Percentiles rank a stretch among this genome's conserved stretches.
phyloP scores from a whole-genome alignment of 345 rosid species.

The Lenwebbia sp. region DNA sequence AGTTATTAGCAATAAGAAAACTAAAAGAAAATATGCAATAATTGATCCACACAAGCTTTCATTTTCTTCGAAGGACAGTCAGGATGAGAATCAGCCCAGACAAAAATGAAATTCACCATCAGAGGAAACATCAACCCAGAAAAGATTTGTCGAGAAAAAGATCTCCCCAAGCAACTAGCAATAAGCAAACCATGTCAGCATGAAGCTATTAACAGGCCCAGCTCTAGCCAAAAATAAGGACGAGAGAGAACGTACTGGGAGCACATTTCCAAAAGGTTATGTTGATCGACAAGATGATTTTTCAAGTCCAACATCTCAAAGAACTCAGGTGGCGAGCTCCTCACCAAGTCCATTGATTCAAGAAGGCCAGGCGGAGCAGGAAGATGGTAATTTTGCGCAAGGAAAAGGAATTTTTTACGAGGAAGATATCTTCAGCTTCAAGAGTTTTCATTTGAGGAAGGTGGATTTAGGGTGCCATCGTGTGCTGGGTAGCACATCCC shows the following conservation, averaged over 20 bases:
- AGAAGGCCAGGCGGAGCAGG: conserved; percentile 1
- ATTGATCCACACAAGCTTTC: conserved; percentile 26
- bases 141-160: conserved; percentile 16
- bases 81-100: conserved; percentile 16
- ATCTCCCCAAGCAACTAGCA: conserved; percentile 16
- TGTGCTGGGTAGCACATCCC: no score
- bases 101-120: conserved; percentile 12
- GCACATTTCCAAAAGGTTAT: conserved; percentile 14
- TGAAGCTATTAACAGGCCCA: conserved; percentile 11
- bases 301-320: conserved; percentile 57
- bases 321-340: conserved; percentile 30
- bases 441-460: conserved; percentile 26
- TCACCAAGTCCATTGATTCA: conserved; percentile 33
- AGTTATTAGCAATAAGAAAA: conserved; percentile 21
- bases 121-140: conserved; percentile 15
- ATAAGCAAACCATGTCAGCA: conserved; percentile 20
- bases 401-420: conserved; percentile 16
- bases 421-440: conserved; percentile 23
- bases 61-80: conserved; percentile 1
- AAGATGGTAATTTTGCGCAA: conserved; percentile 20
- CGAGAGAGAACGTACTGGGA: neutral
- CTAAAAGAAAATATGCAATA: conserved; percentile 19
- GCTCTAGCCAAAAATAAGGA: neutral
- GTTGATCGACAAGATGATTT: conserved; percentile 27
- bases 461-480: conserved; percentile 18